A percentile compares a stretch with the other conserved stretches of the same genome.
Conservation (phyloP, 371 early-diverging fungal genomes). For the Capniomyces stellatus region DNA sequence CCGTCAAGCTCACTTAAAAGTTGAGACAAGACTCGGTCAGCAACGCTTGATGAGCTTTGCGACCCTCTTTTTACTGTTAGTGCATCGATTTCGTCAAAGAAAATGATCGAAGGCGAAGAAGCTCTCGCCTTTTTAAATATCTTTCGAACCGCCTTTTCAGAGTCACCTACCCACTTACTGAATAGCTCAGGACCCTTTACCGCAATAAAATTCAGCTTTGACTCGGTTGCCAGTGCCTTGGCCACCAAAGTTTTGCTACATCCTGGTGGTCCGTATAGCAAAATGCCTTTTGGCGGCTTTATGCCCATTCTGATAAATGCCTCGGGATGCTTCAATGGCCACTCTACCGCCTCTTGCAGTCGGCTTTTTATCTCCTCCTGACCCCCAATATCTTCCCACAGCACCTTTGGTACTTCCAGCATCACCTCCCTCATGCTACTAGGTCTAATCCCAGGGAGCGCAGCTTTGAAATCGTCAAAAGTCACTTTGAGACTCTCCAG, state of each 20-base stretch:
- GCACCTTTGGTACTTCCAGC: slow-evolving; percentile 85
- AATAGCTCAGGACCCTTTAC: slow-evolving; percentile 96
- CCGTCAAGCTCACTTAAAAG: slow-evolving; percentile 93
- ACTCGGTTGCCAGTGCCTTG: slow-evolving; percentile 93
- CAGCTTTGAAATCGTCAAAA: slow-evolving; percentile 1
- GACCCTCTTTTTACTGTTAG: slow-evolving; percentile 61
- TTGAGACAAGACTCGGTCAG: slow-evolving; percentile 85
- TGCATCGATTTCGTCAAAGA: slow-evolving; percentile 98
- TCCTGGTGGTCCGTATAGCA: slow-evolving; percentile 96
- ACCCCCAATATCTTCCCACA: slow-evolving; percentile 97
- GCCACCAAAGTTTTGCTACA: slow-evolving; percentile 97
- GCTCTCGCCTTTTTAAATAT: slow-evolving; percentile 87
- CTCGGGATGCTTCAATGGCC: slow-evolving; percentile 92
- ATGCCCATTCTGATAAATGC: slow-evolving; percentile 74
- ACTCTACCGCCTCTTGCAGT: slow-evolving; percentile 94
- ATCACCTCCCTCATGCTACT: slow-evolving; percentile 94
- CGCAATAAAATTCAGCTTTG: slow-evolving; percentile 91
- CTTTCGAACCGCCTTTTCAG: slow-evolving; percentile 90
- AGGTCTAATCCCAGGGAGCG: slow-evolving; percentile 31
- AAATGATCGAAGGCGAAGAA: slow-evolving; percentile 88
- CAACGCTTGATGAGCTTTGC: slow-evolving; percentile 46
- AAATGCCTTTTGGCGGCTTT: slow-evolving; percentile 86
- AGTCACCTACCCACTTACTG: slow-evolving; percentile 97
- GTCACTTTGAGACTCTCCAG: neutral
- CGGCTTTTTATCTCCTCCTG: slow-evolving; percentile 84